phyloP scores from a whole-genome alignment of 805 yeast species.

The Pichia paraexigua region DNA sequence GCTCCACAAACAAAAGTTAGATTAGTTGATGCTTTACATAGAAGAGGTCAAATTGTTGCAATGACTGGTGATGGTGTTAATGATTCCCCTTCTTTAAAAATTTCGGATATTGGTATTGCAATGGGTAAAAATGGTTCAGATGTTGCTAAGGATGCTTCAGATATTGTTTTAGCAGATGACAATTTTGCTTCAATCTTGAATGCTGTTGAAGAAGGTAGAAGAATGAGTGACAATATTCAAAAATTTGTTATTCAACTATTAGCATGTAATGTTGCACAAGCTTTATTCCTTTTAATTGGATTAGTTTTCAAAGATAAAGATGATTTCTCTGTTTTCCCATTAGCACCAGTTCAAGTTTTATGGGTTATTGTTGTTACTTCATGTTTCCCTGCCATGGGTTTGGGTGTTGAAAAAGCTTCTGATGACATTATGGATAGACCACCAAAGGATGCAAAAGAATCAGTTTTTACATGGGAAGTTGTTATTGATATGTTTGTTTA shows the following conservation, averaged over 20 bases:
- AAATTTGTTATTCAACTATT: slow-evolving; percentile 68
- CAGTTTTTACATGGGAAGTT: slow-evolving; percentile 60
- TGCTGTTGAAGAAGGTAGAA: slow-evolving; percentile 74
- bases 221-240: slow-evolving; percentile 73
- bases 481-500: slow-evolving; percentile 62
- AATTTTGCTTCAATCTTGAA: slow-evolving; percentile 72
- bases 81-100: slow-evolving; percentile 70
- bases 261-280: slow-evolving; percentile 69
- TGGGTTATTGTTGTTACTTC: slow-evolving; percentile 77
- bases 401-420: slow-evolving; percentile 59
- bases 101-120: slow-evolving; percentile 76
- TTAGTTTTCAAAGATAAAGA: slow-evolving; percentile 58
- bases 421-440: slow-evolving; percentile 57
- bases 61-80: slow-evolving; percentile 85
- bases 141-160: slow-evolving; percentile 80
- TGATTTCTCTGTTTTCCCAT: slow-evolving; percentile 70
- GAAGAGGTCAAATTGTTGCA: slow-evolving; percentile 55
- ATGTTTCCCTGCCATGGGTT: slow-evolving; percentile 80
- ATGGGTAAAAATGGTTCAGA: slow-evolving; percentile 79
- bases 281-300: slow-evolving; percentile 60
- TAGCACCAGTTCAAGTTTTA: slow-evolving; percentile 71
- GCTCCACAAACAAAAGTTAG: slow-evolving; percentile 78
- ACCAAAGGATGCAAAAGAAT: slow-evolving; percentile 48
- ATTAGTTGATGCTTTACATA: slow-evolving; percentile 70
- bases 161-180: slow-evolving; percentile 68